Evolutionary conservation across 2,329 filamentous ascomycete genomes (phyloP), one percentile per base, ranked within the genome.

Genomic region (Penicillium oxalicum): DNA sequence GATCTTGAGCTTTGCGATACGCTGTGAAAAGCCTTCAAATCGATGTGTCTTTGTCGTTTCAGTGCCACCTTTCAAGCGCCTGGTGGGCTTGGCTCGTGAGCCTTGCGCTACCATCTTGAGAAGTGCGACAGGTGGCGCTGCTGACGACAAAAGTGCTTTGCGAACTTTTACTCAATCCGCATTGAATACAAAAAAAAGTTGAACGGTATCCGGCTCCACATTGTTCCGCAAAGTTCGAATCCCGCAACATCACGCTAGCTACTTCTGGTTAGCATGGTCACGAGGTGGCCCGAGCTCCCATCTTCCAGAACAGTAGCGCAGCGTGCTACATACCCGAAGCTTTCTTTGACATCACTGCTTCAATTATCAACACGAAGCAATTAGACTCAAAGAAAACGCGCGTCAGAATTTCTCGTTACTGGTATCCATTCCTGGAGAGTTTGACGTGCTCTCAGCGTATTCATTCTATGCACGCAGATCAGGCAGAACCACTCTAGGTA

Each of bases 1-100:
- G 72, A 98, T 85, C 71, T 88, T 93, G 64, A 97, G 81, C 69
- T 91, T 93, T 55, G 88, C 82, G 67, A 97, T 88, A 69, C 94
- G 93, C 65, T 85, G 81, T 51, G 86, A 88, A 72, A 97, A 97
- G 54, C 88, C 86, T 72, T 96, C 87, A 81, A 89, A 97, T 66
- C 88, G 81, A 72, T 96, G 88, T 45, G 88, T 86, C 65, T 88
- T 91, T 53, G 85, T 83, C 58, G 90, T 87, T 44, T 77, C 76
- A 26, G 88, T 94, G 56, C 79, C 78, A 53, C 79, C 78, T 66
- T 87, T 89, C 55, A 78, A 63, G 44, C 74, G 78, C 72, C 86
- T 88, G 58, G 77, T 79, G 69, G 80, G 78, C 77, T 87, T 86
- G 61, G 77, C 73, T 63, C 87, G 85, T 64, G 82, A 80, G 57